Evolutionary conservation across 1,139 yeast genomes (phyloP), one percentile per base, ranked within the genome.

Genomic region (Yamadazyma jaroonii): DNA sequence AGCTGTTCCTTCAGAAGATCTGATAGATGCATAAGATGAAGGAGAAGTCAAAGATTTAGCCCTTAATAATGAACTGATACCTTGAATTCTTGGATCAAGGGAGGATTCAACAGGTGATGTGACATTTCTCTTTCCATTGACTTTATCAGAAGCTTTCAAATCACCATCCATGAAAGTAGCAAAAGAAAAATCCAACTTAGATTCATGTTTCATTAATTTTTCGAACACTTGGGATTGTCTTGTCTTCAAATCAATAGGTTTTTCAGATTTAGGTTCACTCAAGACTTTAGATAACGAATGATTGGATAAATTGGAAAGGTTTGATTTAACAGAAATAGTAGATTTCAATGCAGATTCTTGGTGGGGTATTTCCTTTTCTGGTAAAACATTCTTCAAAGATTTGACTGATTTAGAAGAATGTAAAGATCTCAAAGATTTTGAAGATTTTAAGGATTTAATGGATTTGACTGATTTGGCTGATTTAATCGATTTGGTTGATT

Each of bases 41-140:
- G 64, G 64, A 4, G 64, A 44, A 4, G 62, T 63, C 28, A 69
- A 54, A 2, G 74, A 60, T 43, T 61, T 62, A 5, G 75, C 74
- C 35, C 75, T 47, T 25, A 66, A 50, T 34, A 68, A 50, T 2
- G 74, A 59, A 29, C 53, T 57, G 22, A 48, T 41, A 35, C 50
- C 49, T 14, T 48, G 48, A 14, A 49, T 40, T 39, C 62, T 57
- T 11, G 77, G 77, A 46, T 71, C 77, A 35, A 71, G 58, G 4
- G 72, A 64, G 1, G 62, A n/a, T 10, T 20, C 11, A 15, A 45
- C 22, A 14, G 59, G 59, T 15, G 50, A 59, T 12, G 63, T 54
- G 4, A 50, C 52, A 39, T 51, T 47, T 34, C 64, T 49, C 6
- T 34, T 27, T 12, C 26, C 31, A 11, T 13, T 9, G 4, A 11